Percentiles rank a stretch among this genome's conserved stretches.
phyloP scores from a whole-genome alignment of 2,329 filamentous ascomycete genomes.

The Passalora sequoiae region DNA sequence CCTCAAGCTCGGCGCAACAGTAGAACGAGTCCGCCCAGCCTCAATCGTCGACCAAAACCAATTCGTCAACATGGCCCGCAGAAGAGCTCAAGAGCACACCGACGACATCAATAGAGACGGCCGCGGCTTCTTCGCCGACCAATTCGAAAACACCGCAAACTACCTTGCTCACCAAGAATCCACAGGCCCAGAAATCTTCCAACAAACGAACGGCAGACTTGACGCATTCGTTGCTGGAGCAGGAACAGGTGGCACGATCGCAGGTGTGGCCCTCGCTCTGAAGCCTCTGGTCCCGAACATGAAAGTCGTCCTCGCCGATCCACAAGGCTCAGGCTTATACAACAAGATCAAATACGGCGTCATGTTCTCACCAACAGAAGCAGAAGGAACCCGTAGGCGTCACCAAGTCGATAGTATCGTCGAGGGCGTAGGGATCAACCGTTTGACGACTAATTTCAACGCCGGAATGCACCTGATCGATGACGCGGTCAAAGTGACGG shows the following conservation, averaged over 20 bases:
- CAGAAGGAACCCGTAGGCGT: conserved; percentile 80
- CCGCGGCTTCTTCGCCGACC: conserved; percentile 86
- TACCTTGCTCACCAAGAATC: conserved; percentile 74
- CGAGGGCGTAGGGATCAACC: conserved; percentile 92
- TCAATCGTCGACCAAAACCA: conserved; percentile 91
- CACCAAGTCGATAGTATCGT: conserved; percentile 94
- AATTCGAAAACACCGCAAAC: conserved; percentile 90
- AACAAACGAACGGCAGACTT: conserved; percentile 66
- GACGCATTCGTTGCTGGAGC: conserved; percentile 91
- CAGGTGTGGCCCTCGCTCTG: conserved; percentile 76
- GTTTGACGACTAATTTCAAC: conserved; percentile 90
- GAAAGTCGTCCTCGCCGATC: conserved; percentile 80
- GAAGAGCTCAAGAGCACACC: conserved; percentile 70
- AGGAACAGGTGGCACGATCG: conserved; percentile 89
- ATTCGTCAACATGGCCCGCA: conserved; percentile 86
- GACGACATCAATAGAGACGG: conserved; percentile 54
- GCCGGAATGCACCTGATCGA: conserved; percentile 79
- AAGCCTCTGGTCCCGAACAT: conserved; percentile 65
- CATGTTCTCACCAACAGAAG: conserved; percentile 87
- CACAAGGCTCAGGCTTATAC: conserved; percentile 87
- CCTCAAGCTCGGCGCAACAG: conserved; percentile 81
- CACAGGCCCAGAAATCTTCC: conserved; percentile 85
- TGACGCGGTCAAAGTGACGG: conserved; percentile 81
- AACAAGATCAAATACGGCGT: conserved; percentile 90
- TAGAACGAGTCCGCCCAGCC: conserved; percentile 83